These are phyloP conservation scores for Candida namnaoensis DNA, from an alignment of 805 yeast species.

Conservation along the genomic window DNA sequence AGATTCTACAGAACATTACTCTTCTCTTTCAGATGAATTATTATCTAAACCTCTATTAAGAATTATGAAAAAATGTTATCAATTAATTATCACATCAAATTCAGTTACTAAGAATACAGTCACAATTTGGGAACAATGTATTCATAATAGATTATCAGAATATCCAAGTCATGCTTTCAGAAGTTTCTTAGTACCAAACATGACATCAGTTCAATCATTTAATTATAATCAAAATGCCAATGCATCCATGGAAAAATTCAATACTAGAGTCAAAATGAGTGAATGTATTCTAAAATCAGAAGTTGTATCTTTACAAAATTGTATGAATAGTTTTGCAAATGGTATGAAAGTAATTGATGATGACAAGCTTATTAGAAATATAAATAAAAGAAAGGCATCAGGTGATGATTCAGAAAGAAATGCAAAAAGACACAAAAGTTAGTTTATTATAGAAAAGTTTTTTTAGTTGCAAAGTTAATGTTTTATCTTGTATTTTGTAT, in stretches of 20 bases:
- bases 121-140: slow-evolving; percentile 17
- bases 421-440: slow-evolving; percentile 17
- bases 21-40: slow-evolving; percentile 5
- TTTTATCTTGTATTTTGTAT: neutral
- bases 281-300: slow-evolving; percentile 49
- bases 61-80: slow-evolving; percentile 50
- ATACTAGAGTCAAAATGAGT: slow-evolving; percentile 34
- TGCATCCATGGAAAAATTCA: slow-evolving; percentile 14
- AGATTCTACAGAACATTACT: slow-evolving; percentile 11
- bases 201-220: too few relatives aligned
- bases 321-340: slow-evolving; percentile 18
- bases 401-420: slow-evolving; percentile 16
- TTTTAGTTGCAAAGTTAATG: neutral
- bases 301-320: slow-evolving; percentile 34
- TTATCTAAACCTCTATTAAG: slow-evolving; percentile 32
- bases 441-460: neutral
- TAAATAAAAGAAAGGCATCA: slow-evolving; percentile 40
- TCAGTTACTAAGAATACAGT: slow-evolving; percentile 32
- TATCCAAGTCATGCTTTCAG: slow-evolving; percentile 36
- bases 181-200: slow-evolving; percentile 11
- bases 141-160: slow-evolving; percentile 24
- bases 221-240: neutral
- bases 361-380: slow-evolving; percentile 47
- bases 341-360: slow-evolving; percentile 43
- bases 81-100: slow-evolving; percentile 39